Percentiles rank a stretch among this genome's conserved stretches.
phyloP scores from a whole-genome alignment of 768 basidiomycete genomes.

The Macrolepiota dolichaula region DNA sequence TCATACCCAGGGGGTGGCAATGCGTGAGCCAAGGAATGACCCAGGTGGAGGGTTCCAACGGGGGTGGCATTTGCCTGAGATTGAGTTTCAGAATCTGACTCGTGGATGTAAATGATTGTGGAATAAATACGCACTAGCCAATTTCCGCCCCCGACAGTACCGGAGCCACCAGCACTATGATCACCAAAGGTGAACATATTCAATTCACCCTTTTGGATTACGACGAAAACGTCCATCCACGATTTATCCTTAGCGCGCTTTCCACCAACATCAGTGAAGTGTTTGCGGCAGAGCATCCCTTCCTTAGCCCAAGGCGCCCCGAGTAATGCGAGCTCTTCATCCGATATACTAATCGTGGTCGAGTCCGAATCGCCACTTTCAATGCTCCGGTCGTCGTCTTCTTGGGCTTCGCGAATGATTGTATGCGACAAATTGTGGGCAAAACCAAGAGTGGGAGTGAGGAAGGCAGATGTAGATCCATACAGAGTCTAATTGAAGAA shows the following conservation, averaged over 20 bases:
- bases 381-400: conserved; percentile 77
- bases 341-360: conserved; percentile 82
- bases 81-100: conserved; percentile 10
- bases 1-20: conserved; percentile 93
- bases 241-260: conserved; percentile 84
- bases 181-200: conserved; percentile 96
- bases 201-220: conserved; percentile 91
- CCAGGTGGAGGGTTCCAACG: conserved; percentile 79
- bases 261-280: conserved; percentile 85
- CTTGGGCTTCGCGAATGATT: conserved; percentile 92
- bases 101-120: not conserved
- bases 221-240: conserved; percentile 95
- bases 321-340: conserved; percentile 92
- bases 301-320: conserved; percentile 99
- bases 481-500: conserved; percentile 44
- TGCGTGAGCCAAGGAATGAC: conserved; percentile 85
- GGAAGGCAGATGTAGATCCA: conserved; percentile 63
- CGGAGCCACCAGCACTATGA: conserved; percentile 52
- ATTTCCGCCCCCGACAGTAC: conserved; percentile 90
- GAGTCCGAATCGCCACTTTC: conserved; percentile 62
- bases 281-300: conserved; percentile 91
- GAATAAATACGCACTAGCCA: conserved; percentile 76
- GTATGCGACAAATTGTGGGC: conserved; percentile 94
- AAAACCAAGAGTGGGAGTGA: conserved; percentile 90
- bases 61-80: conserved; percentile 78